phyloP scores from a whole-genome alignment of 345 rosid species.

The Eucalyptus cloeziana region DNA sequence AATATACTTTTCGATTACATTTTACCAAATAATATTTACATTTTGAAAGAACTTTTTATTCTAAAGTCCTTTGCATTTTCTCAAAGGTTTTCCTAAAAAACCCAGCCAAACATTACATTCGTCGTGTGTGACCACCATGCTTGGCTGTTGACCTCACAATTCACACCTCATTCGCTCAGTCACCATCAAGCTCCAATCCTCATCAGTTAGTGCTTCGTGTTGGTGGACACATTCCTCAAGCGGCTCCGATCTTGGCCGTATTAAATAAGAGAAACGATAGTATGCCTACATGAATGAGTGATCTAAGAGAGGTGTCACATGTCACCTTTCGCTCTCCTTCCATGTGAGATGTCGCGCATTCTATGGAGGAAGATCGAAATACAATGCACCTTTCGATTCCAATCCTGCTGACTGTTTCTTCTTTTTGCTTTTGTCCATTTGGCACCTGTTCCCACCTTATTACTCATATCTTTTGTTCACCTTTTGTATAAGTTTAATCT shows the following conservation, averaged over 20 bases:
- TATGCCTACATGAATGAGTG: background rate
- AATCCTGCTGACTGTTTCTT: background rate
- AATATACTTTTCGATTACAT: too few species aligned
- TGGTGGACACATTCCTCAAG: background rate
- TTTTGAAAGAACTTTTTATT: too few species aligned
- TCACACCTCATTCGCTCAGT: background rate
- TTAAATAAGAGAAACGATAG: background rate
- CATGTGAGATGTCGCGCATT: background rate
- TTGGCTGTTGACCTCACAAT: background rate
- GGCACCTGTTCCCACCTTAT: background rate
- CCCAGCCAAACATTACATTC: too few species aligned
- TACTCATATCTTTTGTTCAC: background rate
- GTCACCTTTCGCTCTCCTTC: background rate
- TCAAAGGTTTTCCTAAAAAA: too few species aligned
- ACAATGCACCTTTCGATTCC: background rate
- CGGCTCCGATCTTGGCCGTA: background rate
- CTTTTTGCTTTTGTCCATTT: background rate
- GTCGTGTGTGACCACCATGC: background rate
- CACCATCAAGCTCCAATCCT: background rate
- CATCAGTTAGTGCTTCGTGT: too few species aligned
- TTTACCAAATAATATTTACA: too few species aligned
- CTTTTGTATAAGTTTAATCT: background rate
- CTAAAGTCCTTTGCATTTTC: too few species aligned
- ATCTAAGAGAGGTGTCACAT: background rate
- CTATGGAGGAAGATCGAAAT: background rate